Conservation (phyloP, 805 yeast genomes). For the Candida corydali region DNA sequence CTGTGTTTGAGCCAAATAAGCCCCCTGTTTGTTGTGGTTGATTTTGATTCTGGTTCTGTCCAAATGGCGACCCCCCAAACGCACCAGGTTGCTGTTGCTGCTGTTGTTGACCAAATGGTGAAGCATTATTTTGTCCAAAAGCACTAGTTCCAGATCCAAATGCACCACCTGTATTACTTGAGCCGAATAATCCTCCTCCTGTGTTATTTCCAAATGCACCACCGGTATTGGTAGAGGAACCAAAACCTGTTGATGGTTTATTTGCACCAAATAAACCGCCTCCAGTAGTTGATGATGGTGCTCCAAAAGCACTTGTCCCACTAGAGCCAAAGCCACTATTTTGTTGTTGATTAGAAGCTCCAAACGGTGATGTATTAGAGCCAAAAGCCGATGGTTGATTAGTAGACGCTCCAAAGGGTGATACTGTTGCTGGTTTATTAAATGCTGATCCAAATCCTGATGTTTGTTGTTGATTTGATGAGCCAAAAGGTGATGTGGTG, state of each 20-base stretch:
- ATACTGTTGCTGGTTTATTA: constrained; percentile 12
- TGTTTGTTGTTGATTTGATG: constrained; percentile 13
- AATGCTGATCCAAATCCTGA: constrained; percentile 4
- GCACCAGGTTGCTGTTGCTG: constrained; percentile 13
- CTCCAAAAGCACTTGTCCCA: constrained; percentile 6
- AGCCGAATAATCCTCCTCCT: constrained; percentile 25
- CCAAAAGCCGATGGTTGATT: constrained; percentile 31
- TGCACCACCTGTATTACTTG: constrained; percentile 9
- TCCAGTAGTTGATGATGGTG: constrained; percentile 9
- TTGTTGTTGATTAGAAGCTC: constrained; percentile 19
- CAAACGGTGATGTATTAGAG: constrained; percentile 28
- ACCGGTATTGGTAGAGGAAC: constrained; percentile 13
- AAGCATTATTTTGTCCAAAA: constrained; percentile 15
- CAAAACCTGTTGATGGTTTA: constrained; percentile 15
- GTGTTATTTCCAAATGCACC: constrained; percentile 14
- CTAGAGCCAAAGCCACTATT: constrained; percentile 35
- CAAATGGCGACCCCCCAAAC: constrained; percentile 16
- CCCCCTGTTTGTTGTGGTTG: constrained; percentile 13
- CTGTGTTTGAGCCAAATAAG: constrained; percentile 12
- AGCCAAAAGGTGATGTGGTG: constrained; percentile 28
- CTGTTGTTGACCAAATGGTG: constrained; percentile 21
- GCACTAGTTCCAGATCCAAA: constrained; percentile 14
- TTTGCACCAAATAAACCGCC: constrained; percentile 30
- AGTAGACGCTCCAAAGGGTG: constrained; percentile 17
- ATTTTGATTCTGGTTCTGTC: constrained; percentile 10